A percentile compares a stretch with the other conserved stretches of the same genome.
These are phyloP conservation scores for Botryosphaeria agaves DNA, from an alignment of 2,329 filamentous ascomycete genomes.

Conservation along the genomic window DNA sequence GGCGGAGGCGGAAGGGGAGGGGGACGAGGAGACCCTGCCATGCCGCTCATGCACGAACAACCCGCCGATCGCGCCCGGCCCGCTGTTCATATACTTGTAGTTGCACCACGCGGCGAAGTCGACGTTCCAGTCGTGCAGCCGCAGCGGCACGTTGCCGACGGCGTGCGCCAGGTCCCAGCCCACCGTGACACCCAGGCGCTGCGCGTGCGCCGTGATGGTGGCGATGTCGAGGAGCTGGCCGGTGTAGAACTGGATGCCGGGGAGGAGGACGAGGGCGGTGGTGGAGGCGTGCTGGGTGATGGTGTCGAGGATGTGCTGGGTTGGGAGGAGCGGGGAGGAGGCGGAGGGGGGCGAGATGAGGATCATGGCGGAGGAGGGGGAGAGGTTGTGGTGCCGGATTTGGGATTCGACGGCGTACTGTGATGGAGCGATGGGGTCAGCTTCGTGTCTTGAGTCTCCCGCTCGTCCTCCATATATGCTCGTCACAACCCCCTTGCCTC, in stretches of 20 bases:
- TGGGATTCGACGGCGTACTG: constrained; percentile 76
- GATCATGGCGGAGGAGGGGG: constrained; percentile 52
- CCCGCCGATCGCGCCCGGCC: constrained; percentile 65
- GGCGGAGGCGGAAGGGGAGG: neutral
- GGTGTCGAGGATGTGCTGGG: constrained; percentile 49
- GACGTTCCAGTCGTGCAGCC: constrained; percentile 74
- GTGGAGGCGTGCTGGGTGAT: constrained; percentile 60
- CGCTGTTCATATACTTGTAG: constrained; percentile 86
- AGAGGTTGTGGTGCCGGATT: constrained; percentile 49
- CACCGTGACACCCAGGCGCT: constrained; percentile 50
- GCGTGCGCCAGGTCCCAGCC: constrained; percentile 86
- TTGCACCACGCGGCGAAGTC: constrained; percentile 90
- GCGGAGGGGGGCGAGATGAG: constrained; percentile 47
- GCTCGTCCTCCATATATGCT: neutral
- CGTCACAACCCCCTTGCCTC: neutral
- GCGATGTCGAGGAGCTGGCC: constrained; percentile 77
- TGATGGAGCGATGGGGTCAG: constrained; percentile 2
- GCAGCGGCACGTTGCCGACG: constrained; percentile 63
- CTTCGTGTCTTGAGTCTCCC: neutral
- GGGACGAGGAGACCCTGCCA: constrained; percentile 34
- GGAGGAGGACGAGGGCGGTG: constrained; percentile 62
- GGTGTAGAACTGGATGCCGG: constrained; percentile 83
- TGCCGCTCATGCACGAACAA: constrained; percentile 67
- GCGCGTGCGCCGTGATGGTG: constrained; percentile 62
- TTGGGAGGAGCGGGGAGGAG: constrained; percentile 42